These are phyloP conservation scores for Deinandra increscens DNA, from an alignment of 129 eudicot species.

Conservation along the genomic window DNA sequence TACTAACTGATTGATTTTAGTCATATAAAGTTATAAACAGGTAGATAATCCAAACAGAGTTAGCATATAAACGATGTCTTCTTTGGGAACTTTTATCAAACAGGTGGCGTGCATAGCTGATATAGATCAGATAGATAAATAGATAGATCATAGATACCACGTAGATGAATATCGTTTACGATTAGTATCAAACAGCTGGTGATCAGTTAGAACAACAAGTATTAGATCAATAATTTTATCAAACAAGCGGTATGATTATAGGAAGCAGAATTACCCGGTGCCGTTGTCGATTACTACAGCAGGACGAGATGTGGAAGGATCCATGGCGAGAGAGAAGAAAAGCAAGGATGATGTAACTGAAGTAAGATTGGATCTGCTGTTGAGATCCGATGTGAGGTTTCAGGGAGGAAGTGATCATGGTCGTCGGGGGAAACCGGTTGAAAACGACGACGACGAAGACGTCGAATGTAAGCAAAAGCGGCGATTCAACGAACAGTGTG, in stretches of 20 bases:
- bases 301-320: constrained; percentile 80
- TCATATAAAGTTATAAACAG: neutral
- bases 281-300: constrained; percentile 97
- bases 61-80: neutral
- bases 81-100: constrained; percentile 34
- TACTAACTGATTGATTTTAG: neutral
- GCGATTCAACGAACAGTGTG: constrained; percentile 27
- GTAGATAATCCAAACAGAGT: neutral
- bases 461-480: constrained; percentile 38
- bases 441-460: constrained; percentile 8
- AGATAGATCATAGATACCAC: neutral
- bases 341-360: neutral
- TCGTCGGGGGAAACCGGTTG: constrained; percentile 35
- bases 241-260: neutral
- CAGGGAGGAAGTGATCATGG: constrained; percentile 57
- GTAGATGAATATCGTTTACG: neutral
- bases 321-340: constrained; percentile 45
- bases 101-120: constrained; percentile 18
- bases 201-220: neutral
- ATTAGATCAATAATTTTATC: neutral
- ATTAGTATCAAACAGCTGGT: constrained; percentile 10
- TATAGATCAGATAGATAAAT: no score
- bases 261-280: constrained; percentile 71
- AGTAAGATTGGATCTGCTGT: constrained; percentile 47
- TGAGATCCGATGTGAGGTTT: constrained; percentile 63